phyloP scores from a whole-genome alignment of 331 rosid species.

The Dryas integrifolia region DNA sequence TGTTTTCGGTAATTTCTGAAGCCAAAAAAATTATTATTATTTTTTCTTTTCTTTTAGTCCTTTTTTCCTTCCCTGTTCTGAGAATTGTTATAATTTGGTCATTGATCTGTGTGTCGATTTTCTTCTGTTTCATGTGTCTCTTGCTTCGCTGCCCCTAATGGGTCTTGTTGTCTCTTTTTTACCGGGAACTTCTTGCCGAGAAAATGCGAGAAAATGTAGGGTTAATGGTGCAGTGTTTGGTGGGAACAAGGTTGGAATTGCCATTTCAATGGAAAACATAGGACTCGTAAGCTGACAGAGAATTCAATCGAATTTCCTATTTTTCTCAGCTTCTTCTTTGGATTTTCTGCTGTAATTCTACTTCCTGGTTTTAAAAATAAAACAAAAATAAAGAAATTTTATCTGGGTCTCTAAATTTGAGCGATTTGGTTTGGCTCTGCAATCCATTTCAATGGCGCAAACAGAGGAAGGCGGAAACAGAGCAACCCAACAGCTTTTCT shows the following conservation, averaged over 20 bases:
- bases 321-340: background rate
- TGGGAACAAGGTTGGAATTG: constrained; percentile 8
- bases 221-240: background rate
- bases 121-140: background rate
- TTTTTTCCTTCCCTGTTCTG: background rate
- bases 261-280: constrained; percentile 3
- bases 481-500: constrained; percentile 13
- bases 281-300: background rate
- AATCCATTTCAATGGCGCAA: constrained; percentile 36
- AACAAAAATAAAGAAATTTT: background rate
- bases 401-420: constrained; percentile 20
- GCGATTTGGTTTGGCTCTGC: background rate
- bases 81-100: background rate
- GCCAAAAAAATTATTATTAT: background rate
- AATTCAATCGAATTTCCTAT: too few relatives aligned
- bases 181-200: constrained; percentile 4
- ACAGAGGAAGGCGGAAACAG: constrained; percentile 30
- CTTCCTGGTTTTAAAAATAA: background rate
- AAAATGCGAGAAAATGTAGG: constrained; percentile 33
- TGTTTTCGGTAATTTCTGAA: constrained; percentile 17
- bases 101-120: background rate
- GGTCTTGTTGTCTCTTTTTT: background rate
- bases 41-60: background rate
- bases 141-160: background rate
- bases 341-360: constrained; percentile 6